Percentiles rank a stretch among this genome's conserved stretches.
These are phyloP conservation scores for Mycena epipterygia DNA, from an alignment of 768 basidiomycete genomes.

Conservation along the genomic window DNA sequence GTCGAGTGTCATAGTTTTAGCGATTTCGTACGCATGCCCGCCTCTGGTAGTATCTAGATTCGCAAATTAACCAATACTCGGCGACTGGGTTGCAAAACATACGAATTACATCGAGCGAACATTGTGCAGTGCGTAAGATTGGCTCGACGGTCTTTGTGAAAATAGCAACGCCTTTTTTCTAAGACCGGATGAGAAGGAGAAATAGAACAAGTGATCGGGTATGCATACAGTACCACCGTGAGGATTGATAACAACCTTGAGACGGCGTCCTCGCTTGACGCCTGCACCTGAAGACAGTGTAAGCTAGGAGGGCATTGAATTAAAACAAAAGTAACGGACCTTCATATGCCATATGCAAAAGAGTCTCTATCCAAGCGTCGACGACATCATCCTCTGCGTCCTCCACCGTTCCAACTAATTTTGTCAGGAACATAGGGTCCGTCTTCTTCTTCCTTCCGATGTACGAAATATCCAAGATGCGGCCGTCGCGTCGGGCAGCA, in stretches of 20 bases:
- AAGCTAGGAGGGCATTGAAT: background rate
- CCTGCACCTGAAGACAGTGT: conserved; percentile 52
- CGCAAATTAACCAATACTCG: conserved; percentile 8
- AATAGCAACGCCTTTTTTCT: conserved; percentile 74
- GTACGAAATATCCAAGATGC: conserved; percentile 63
- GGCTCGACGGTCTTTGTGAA: conserved; percentile 77
- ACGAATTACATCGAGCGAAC: conserved; percentile 74
- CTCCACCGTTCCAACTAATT: conserved; percentile 58
- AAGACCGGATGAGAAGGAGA: conserved; percentile 15
- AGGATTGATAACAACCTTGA: conserved; percentile 86
- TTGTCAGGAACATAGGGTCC: conserved; percentile 52
- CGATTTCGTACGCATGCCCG: conserved; percentile 78
- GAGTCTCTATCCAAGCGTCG: conserved; percentile 64
- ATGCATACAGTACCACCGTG: conserved; percentile 78
- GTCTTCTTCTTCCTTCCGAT: conserved; percentile 61
- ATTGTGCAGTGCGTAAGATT: conserved; percentile 77
- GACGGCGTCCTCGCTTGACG: conserved; percentile 63
- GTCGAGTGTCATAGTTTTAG: conserved; percentile 64
- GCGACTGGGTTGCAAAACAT: conserved; percentile 40
- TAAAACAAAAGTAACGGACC: conserved; percentile 55
- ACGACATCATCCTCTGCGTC: conserved; percentile 51
- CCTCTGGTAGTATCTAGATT: conserved; percentile 71
- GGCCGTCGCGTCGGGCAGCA: conserved; percentile 55
- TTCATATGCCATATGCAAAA: conserved; percentile 73
- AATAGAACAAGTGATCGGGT: background rate